Conservation (phyloP, 2,329 filamentous ascomycete genomes). For the Kalmusia sp. region DNA sequence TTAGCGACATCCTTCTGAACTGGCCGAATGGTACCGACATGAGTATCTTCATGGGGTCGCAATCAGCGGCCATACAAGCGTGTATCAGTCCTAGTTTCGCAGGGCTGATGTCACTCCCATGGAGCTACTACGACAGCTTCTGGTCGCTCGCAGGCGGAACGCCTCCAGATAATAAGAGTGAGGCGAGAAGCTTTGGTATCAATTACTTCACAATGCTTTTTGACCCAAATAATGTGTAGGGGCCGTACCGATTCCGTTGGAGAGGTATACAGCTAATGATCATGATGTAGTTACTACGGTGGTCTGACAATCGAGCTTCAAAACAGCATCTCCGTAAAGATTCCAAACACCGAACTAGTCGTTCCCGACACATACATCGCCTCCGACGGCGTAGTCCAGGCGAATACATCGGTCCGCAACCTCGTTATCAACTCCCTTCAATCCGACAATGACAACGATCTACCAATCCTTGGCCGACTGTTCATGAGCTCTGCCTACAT, state of each 20-base stretch:
- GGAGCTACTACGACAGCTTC: slow-evolving; percentile 21
- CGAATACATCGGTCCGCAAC: slow-evolving; percentile 20
- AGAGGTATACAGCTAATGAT: slow-evolving; percentile 8
- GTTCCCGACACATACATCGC: slow-evolving; percentile 19
- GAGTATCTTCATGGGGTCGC: slow-evolving; percentile 32
- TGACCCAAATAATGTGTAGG: slow-evolving; percentile 23
- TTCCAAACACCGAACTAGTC: slow-evolving; percentile 27
- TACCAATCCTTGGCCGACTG: slow-evolving; percentile 23
- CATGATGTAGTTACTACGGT: slow-evolving; percentile 22
- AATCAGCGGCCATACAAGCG: slow-evolving; percentile 23
- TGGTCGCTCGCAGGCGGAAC: slow-evolving; percentile 19
- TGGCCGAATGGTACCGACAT: slow-evolving; percentile 41
- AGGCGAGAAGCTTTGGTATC: slow-evolving; percentile 19
- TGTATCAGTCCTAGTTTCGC: slow-evolving; percentile 23
- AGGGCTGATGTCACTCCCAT: slow-evolving; percentile 21
- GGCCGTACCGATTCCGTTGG: background rate
- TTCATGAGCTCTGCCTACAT: slow-evolving; percentile 26
- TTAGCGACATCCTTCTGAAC: slow-evolving; percentile 41
- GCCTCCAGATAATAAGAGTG: slow-evolving; percentile 10
- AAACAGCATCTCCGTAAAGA: slow-evolving; percentile 17
- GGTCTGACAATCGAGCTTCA: slow-evolving; percentile 23
- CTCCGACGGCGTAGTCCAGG: slow-evolving; percentile 13
- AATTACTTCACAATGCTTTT: slow-evolving; percentile 27
- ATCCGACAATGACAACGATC: slow-evolving; percentile 17
- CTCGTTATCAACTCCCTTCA: slow-evolving; percentile 23